phyloP scores from a whole-genome alignment of 768 basidiomycete species.

The Boletus rubroflammeus region DNA sequence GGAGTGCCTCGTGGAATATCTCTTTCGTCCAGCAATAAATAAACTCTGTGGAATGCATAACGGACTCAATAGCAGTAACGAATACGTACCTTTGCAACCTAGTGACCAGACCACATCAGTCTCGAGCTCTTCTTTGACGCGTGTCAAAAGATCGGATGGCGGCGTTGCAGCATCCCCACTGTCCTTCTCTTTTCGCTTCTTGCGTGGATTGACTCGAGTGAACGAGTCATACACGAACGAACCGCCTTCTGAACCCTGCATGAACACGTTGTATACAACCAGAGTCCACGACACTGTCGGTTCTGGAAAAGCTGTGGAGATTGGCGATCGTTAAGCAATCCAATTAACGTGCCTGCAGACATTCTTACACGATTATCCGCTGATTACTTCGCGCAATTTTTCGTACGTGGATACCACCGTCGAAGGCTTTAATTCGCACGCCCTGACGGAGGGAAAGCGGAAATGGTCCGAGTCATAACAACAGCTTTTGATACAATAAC shows the following conservation, averaged over 20 bases:
- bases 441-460: conserved; percentile 3
- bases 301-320: background rate
- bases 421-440: background rate
- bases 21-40: conserved; percentile 27
- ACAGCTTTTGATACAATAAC: background rate
- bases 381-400: background rate
- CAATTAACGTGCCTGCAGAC: background rate
- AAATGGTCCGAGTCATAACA: conserved; percentile 13
- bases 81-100: conserved; percentile 52
- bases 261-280: background rate
- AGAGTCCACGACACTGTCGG: background rate
- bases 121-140: conserved; percentile 43
- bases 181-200: conserved; percentile 43
- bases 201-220: conserved; percentile 47
- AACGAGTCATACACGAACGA: conserved; percentile 46
- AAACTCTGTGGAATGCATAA: background rate
- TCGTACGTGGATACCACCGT: background rate
- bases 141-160: conserved; percentile 38
- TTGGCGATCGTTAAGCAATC: background rate
- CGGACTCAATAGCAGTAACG: conserved; percentile 17
- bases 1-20: conserved; percentile 35
- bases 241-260: conserved; percentile 15
- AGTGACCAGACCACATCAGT: conserved; percentile 48
- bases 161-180: conserved; percentile 34
- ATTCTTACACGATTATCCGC: background rate